A percentile compares a stretch with the other conserved stretches of the same genome.
phyloP scores from a whole-genome alignment of 192 early-diverging fungal species.

The Podila horticola region DNA sequence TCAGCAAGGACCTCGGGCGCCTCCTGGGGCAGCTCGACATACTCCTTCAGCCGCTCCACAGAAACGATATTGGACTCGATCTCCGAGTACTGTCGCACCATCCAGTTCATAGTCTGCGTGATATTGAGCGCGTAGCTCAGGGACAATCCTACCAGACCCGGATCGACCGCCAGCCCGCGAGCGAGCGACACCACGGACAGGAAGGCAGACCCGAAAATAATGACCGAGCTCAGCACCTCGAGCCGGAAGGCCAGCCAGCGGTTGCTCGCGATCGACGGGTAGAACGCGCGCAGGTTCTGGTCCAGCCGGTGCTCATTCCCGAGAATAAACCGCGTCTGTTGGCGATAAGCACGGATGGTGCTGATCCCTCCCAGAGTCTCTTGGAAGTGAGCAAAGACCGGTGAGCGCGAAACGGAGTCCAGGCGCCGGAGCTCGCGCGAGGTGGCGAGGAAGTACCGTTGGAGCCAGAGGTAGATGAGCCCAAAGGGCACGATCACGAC shows the following conservation, averaged over 20 bases:
- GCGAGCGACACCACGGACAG: constrained; percentile 72
- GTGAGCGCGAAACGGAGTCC: constrained; percentile 69
- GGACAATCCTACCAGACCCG: constrained; percentile 73
- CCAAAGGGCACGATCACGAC: constrained; percentile 62
- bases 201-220: constrained; percentile 82
- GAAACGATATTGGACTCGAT: constrained; percentile 79
- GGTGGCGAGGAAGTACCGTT: constrained; percentile 68
- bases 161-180: constrained; percentile 62
- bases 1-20: constrained; percentile 73
- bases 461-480: constrained; percentile 68
- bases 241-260: constrained; percentile 77
- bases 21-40: constrained; percentile 79
- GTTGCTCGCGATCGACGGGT: constrained; percentile 73
- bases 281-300: constrained; percentile 79
- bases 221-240: constrained; percentile 80
- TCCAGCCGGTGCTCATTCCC: constrained; percentile 76
- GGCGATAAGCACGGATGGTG: constrained; percentile 78
- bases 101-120: constrained; percentile 87
- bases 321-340: constrained; percentile 68
- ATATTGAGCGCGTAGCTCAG: constrained; percentile 74
- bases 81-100: constrained; percentile 85
- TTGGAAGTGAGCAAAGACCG: constrained; percentile 73
- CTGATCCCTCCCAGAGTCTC: constrained; percentile 80
- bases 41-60: constrained; percentile 80
- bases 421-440: constrained; percentile 90